Evolutionary conservation across 768 basidiomycete genomes (phyloP).

Genomic region (Boletus vermiculosoides): DNA sequence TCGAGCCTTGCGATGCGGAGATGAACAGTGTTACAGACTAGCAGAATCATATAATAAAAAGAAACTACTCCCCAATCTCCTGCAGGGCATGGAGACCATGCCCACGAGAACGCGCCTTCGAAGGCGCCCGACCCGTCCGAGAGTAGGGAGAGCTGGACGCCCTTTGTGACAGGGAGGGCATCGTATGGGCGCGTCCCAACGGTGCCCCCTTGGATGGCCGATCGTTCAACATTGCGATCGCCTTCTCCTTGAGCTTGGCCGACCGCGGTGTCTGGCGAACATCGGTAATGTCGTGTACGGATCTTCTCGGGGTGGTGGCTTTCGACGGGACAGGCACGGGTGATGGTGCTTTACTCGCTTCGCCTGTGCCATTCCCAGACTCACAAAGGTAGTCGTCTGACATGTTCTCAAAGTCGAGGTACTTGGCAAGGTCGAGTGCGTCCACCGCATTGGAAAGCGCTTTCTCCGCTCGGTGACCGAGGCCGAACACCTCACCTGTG

Average conservation of each 20-base stretch:
- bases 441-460: not conserved
- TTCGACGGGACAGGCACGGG: not conserved
- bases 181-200: slow-evolving; percentile 17
- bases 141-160: not conserved
- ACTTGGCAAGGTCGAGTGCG: slow-evolving; percentile 6
- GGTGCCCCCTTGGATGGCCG: not conserved
- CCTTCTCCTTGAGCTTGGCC: not conserved
- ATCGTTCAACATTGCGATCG: slow-evolving; percentile 2
- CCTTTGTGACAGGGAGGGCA: slow-evolving; percentile 9
- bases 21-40: not conserved
- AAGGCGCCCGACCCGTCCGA: not conserved
- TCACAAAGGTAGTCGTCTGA: not conserved
- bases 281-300: not conserved
- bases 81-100: slow-evolving; percentile 5
- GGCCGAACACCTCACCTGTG: slow-evolving; percentile 7
- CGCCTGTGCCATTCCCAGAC: not conserved
- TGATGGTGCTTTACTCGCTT: not conserved
- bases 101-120: not conserved
- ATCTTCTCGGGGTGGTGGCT: not conserved
- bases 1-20: not conserved
- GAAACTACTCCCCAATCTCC: slow-evolving; percentile 5
- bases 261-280: not conserved
- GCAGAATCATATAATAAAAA: not conserved
- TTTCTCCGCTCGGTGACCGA: slow-evolving; percentile 2
- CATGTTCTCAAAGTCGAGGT: not conserved